Percentiles rank a stretch among this genome's conserved stretches.
Conservation (phyloP, 257 asterid genomes). For the Rubia yunnanensis region DNA sequence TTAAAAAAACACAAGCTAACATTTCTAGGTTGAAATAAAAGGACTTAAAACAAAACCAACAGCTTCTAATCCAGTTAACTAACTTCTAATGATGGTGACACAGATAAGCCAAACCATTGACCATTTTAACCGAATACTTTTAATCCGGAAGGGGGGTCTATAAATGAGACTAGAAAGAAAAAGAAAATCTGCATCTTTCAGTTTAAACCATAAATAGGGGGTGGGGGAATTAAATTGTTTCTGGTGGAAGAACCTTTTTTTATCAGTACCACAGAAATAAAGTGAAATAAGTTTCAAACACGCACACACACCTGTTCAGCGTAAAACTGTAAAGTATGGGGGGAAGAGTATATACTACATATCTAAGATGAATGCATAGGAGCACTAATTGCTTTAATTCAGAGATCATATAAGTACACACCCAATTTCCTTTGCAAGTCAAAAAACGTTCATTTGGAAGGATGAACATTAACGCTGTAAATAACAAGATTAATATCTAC, state of each 20-base stretch:
- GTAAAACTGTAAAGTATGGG: not conserved
- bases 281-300: not conserved
- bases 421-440: constrained; percentile 91
- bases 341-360: not conserved
- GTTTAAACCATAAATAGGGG: no score
- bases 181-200: no score
- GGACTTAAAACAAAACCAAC: no score
- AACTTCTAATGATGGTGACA: no score
- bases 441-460: constrained; percentile 76
- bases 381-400: constrained; percentile 78
- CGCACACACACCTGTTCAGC: not conserved
- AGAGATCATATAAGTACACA: constrained; percentile 87
- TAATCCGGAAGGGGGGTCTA: no score
- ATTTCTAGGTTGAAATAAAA: no score
- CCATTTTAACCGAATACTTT: no score
- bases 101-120: no score
- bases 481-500: constrained; percentile 27
- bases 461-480: constrained; percentile 47
- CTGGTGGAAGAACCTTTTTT: not conserved
- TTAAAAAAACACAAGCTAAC: no score
- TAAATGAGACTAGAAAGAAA: no score
- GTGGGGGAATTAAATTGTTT: not conserved
- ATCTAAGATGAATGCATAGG: constrained; percentile 19
- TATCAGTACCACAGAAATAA: not conserved
- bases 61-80: no score